Evolutionary conservation across 345 rosid genomes (phyloP), one percentile per base, ranked within the genome.

Genomic region (Triadica sebifera): DNA sequence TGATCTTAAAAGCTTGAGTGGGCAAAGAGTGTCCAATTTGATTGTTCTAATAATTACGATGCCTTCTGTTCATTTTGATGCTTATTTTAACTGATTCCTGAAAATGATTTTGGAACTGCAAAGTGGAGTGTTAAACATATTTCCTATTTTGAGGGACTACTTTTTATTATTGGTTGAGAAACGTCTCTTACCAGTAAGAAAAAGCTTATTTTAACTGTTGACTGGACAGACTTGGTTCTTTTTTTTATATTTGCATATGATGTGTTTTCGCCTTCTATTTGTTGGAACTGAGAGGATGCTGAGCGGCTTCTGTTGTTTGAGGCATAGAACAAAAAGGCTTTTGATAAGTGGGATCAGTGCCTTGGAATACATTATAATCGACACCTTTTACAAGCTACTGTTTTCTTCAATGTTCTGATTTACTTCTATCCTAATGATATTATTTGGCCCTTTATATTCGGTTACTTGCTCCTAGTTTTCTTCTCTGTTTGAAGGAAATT

Each of bases 401-500:
- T 13, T 47, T 67, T 67, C n/a, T 6, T 29, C 5, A 45, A 0
- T 65, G 17, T 22, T 45, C 53, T 20, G 16, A 16, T 20, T n/a
- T 8, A 6, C 8, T 0, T 12, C 4, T 20, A 22, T 50, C 34
- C 38, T 4, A 49, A 58, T 34, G 65, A 34, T 61, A 61, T 29
- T 6, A 12, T 12, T 1, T 46, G 47, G 17, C 20, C 16, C 29
- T 17, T 62, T 11, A 9, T 60, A 62, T 57, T 25, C 9, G n/a
- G 16, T 38, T 8, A 0, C 13, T 50, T 9, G 19, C 52, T 57
- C 46, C 25, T 57, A 56, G 10, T 24, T 69, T 61, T 22, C 43
- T 47, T 22, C n/a, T 71, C 51, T 73, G 29, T 66, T 72, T 80
- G 73, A 82, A 94, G 97, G 98, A 94, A 87, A 88, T 92, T 66